These are phyloP conservation scores for Cucumis sativus DNA, from an alignment of 306 rosid species.

Conservation along the genomic window Cucumber_9930_V3 NC_026660.2:19257001-19257500, in stretches of 20 bases:
- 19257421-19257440: slow-evolving; percentile 22
- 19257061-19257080: slow-evolving; percentile 61
- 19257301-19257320: slow-evolving; percentile 86
- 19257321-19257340: slow-evolving; percentile 70
- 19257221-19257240: slow-evolving; percentile 81
- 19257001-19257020: neutral
- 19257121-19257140: slow-evolving; percentile 83
- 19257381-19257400: slow-evolving; percentile 68
- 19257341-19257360: slow-evolving; percentile 76
- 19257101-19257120: slow-evolving; percentile 68
- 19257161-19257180: slow-evolving; percentile 71
- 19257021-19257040: neutral
- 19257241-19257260: slow-evolving; percentile 94
- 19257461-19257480: too few species aligned
- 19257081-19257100: slow-evolving; percentile 79
- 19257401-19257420: slow-evolving; percentile 70
- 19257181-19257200: slow-evolving; percentile 71
- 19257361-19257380: slow-evolving; percentile 73
- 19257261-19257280: slow-evolving; percentile 57
- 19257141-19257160: slow-evolving; percentile 92
- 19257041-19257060: neutral
- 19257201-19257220: slow-evolving; percentile 64
- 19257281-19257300: slow-evolving; percentile 59
- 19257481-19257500: too few species aligned
- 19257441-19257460: neutral